Percentiles rank a stretch among this genome's conserved stretches.
Evolutionary conservation across 495 filamentous ascomycete species (phyloP).

Genomic region (Penicillium psychrofluorescens): DNA sequence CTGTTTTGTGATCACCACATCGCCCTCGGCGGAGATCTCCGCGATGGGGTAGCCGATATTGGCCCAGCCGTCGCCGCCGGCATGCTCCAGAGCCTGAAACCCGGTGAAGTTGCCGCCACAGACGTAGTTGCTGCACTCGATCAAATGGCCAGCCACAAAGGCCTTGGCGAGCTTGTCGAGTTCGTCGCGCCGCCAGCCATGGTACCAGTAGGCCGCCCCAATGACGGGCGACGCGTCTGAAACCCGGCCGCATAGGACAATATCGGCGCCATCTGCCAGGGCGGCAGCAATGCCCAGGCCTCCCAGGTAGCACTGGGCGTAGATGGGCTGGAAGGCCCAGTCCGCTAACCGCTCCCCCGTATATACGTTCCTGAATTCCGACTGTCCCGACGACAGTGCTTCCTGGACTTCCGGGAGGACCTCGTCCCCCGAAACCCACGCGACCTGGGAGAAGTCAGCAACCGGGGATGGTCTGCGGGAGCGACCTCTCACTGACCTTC

Average conservation of each 20-base stretch:
- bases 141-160: conserved; percentile 48
- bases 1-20: conserved; percentile 40
- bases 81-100: conserved; percentile 38
- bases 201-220: conserved; percentile 42
- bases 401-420: conserved; percentile 37
- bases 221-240: conserved; percentile 49
- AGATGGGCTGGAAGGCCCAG: conserved; percentile 48
- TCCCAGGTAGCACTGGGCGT: conserved; percentile 48
- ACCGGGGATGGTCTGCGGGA: background rate
- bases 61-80: conserved; percentile 24
- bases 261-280: conserved; percentile 45
- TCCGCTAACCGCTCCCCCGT: conserved; percentile 39
- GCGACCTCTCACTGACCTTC: conserved; percentile 17
- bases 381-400: conserved; percentile 25
- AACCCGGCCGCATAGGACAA: conserved; percentile 51
- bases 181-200: conserved; percentile 35
- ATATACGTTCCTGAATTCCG: conserved; percentile 43
- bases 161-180: conserved; percentile 44
- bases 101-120: conserved; percentile 52
- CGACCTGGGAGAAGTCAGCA: conserved; percentile 13
- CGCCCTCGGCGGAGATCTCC: conserved; percentile 44
- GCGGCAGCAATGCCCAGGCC: conserved; percentile 42
- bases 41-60: conserved; percentile 53
- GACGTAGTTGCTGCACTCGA: conserved; percentile 51
- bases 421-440: conserved; percentile 48